Percentiles rank a stretch among this genome's conserved stretches.
Evolutionary conservation across 2,329 filamentous ascomycete species (phyloP).

Genomic region (Xylariales sp.): DNA sequence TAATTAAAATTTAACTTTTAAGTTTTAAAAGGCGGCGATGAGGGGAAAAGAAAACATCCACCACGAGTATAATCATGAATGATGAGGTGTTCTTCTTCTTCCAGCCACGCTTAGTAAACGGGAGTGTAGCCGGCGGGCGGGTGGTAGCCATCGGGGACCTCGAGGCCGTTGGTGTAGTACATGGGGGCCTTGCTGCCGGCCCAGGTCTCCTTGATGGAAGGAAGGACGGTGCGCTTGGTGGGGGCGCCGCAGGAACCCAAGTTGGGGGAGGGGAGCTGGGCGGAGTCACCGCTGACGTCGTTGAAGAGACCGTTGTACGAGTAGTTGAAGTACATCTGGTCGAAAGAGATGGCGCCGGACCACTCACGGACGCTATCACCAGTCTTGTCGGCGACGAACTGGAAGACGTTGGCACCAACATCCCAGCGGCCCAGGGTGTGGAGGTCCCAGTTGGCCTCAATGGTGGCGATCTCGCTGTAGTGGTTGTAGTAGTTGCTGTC

Average conservation of each 20-base stretch:
- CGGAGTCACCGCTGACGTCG: slow-evolving; percentile 26
- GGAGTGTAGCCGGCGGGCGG: slow-evolving; percentile 33
- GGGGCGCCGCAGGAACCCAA: slow-evolving; percentile 20
- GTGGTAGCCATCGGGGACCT: slow-evolving; percentile 36
- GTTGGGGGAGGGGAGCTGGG: slow-evolving; percentile 35
- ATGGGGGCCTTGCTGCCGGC: slow-evolving; percentile 28
- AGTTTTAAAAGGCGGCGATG: too few species aligned
- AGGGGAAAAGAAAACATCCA: too few species aligned
- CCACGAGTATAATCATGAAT: too few species aligned
- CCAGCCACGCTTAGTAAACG: too few species aligned
- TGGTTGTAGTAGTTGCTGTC: slow-evolving; percentile 71
- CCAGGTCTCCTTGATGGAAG: slow-evolving; percentile 33
- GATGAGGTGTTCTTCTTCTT: too few species aligned
- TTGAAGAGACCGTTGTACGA: slow-evolving; percentile 50
- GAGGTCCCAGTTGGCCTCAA: slow-evolving; percentile 66
- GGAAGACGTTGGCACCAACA: slow-evolving; percentile 67
- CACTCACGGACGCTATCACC: slow-evolving; percentile 46
- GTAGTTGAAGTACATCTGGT: slow-evolving; percentile 44
- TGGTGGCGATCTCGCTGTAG: slow-evolving; percentile 65
- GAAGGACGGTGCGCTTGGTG: slow-evolving; percentile 28
- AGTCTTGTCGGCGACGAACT: slow-evolving; percentile 55
- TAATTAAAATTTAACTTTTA: too few species aligned
- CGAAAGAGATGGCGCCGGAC: slow-evolving; percentile 26
- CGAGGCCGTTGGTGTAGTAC: slow-evolving; percentile 36
- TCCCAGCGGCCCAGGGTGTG: slow-evolving; percentile 68